Evolutionary conservation across 441 rosid species (phyloP), one percentile per base, ranked within the genome.

Genomic region (Erysimum cheiri): DNA sequence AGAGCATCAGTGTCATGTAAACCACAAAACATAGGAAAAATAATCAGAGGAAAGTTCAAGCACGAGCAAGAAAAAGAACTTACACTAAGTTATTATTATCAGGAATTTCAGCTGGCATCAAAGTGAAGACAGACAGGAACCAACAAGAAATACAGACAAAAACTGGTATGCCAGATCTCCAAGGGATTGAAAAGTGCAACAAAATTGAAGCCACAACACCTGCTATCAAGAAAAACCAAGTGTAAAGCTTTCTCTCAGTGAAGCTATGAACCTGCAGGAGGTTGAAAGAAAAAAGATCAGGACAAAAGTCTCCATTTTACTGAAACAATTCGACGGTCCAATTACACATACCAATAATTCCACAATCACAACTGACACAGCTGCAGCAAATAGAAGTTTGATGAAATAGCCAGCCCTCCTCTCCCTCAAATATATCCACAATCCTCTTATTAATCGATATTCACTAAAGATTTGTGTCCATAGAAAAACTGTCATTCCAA

Each of bases 61-160:
- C 66, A 53, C 52, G 71, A 22, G 71, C 12, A 37, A 48, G 71
- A 53, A 40, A 76, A 71, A 59, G 17, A 67, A 81, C 97, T 79
- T 83, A 91, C 97, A 94, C 99, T 66, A 91, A 72, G 60, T 72
- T 83, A 81, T 90, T 94, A 69, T 90, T 88, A 72, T 94, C 97
- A 10, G 97, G 99, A 78, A 94, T 94, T 81, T 94, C 99, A 35
- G 97, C 99, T 6, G 97, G 99, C 97, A 91, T 90, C 82, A 87
- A 76, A 55, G 97, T 94, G 73, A 94, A 91, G 64, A 84, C 73
- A 72, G 97, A 91, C 54, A 91, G 65, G 81, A 85, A 85, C 91
- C 94, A 91, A 82, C 94, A 91, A 8, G 96, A 67, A 47, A 80
- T 46, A 69, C 91, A 86, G 67, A 87, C 87, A 79, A 91, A 94